A percentile compares a stretch with the other conserved stretches of the same genome.
These are phyloP conservation scores for Blastobotrys robertii DNA, from an alignment of 805 yeast genomes.

Conservation along the genomic window DNA sequence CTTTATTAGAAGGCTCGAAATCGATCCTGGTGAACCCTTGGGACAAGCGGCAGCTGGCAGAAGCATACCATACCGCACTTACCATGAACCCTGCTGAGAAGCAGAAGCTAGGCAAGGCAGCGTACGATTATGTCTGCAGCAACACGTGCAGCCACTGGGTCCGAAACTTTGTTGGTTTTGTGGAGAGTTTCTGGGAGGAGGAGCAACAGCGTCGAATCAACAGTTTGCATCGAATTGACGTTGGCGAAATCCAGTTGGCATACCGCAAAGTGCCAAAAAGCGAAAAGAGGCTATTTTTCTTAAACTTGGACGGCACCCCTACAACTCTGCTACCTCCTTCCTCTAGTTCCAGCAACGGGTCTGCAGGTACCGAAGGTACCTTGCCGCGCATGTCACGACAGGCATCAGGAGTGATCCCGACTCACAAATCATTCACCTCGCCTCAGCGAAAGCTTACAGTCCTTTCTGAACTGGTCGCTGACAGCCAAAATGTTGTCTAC, in stretches of 20 bases:
- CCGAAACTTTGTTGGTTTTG: conserved; percentile 40
- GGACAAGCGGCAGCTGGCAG: conserved; percentile 61
- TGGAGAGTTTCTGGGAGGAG: conserved; percentile 43
- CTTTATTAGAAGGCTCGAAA: conserved; percentile 52
- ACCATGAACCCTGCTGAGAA: conserved; percentile 56
- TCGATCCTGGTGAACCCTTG: conserved; percentile 81
- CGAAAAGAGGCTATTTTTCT: conserved; percentile 38
- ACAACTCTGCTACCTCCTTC: neutral
- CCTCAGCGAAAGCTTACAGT: conserved; percentile 49
- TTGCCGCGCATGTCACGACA: neutral
- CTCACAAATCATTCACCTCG: conserved; percentile 35
- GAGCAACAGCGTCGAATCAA: conserved; percentile 34
- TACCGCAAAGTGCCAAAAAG: conserved; percentile 17
- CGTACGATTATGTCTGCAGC: conserved; percentile 47
- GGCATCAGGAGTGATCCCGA: neutral
- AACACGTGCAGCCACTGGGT: conserved; percentile 78
- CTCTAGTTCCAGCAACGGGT: neutral
- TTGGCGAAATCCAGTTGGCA: conserved; percentile 28
- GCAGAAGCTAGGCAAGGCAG: conserved; percentile 47
- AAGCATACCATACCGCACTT: conserved; percentile 54
- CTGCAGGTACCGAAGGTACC: neutral
- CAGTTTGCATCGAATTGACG: conserved; percentile 26
- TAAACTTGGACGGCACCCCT: conserved; percentile 38
- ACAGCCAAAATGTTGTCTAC: conserved; percentile 58
- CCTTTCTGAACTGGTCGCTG: conserved; percentile 47